Evolutionary conservation across 805 yeast genomes (phyloP), one percentile per base, ranked within the genome.

Genomic region (Pichia gijzeniarum): DNA sequence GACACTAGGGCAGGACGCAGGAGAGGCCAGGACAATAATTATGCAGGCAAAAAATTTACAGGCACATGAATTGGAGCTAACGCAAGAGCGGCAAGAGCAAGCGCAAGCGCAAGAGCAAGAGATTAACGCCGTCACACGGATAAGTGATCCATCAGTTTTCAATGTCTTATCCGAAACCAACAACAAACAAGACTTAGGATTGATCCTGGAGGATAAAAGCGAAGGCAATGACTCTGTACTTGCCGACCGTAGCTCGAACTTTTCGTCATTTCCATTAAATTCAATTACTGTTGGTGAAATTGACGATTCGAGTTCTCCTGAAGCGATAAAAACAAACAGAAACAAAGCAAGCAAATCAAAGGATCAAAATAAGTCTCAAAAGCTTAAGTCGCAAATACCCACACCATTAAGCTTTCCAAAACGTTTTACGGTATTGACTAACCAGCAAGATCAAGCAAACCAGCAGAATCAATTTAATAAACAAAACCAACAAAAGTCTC

Each of bases 391-490:
- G 13, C 4, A 19, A 8, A 27, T 19, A 33, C 32, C 32, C 3
- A 18, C 32, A 16, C 45, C 45, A 10, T 18, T 42, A 13, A 30
- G 8, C 18, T 19, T 42, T 4, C 45, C 45, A 7, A 42, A 42
- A 37, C 27, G 45, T 8, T 42, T 37, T 20, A 6, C 17, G 9
- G 13, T 30, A 7, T 14, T 27, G 14, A 9, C 35, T 3, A 2
- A 3, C 33, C 33, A 30, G 16, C 14, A 13, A 14, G 14, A 6
- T 12, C 14, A 30, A 30, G 5, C 33, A 7, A 30, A 9, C 33
- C 33, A 27, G 12, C 30, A 27, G 12, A 27, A 8, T 27, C 30
- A n/a, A n/a, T n/a, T n/a, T n/a, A n/a, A n/a, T n/a, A n/a, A n/a
- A n/a, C n/a, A n/a, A n/a, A n/a, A n/a, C n/a, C n/a, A n/a, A n/a